phyloP scores from a whole-genome alignment of 352 stramenopile species.

The Phytophthora brassicae region DNA sequence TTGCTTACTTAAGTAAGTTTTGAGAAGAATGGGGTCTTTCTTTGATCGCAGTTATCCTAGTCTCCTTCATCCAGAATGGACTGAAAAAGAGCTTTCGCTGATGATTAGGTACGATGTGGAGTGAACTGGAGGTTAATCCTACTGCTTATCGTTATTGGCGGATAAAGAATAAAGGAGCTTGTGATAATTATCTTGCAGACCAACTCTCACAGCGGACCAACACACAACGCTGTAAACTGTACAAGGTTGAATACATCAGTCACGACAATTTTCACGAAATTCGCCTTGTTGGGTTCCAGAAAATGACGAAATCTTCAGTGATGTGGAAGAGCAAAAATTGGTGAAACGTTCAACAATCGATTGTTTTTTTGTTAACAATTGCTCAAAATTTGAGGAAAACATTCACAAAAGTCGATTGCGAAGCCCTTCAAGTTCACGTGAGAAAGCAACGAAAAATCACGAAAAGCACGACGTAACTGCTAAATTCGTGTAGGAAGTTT shows the following conservation, averaged over 20 bases:
- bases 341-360: background rate
- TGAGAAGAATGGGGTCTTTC: background rate
- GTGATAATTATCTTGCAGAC: conserved; percentile 4
- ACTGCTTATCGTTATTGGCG: background rate
- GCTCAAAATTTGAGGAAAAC: too few relatives aligned
- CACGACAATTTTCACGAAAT: conserved; percentile 22
- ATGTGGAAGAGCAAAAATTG: background rate
- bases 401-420: too few relatives aligned
- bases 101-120: conserved; percentile 23
- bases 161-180: background rate
- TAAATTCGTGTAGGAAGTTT: conserved; percentile 10
- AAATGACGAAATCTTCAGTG: background rate
- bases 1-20: too few relatives aligned
- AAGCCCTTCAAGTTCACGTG: too few relatives aligned
- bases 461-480: conserved; percentile 8
- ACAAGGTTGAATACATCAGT: conserved; percentile 27
- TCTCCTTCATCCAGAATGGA: conserved; percentile 19
- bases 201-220: background rate
- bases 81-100: conserved; percentile 6
- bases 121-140: background rate
- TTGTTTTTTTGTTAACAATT: background rate
- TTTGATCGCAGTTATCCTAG: conserved; percentile 1
- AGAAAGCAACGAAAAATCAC: background rate
- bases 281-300: background rate
- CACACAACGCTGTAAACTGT: conserved; percentile 10